A percentile compares a stretch with the other conserved stretches of the same genome.
These are phyloP conservation scores for Polychaeton citri DNA, from an alignment of 2,329 filamentous ascomycete species.

Conservation along the genomic window DNA sequence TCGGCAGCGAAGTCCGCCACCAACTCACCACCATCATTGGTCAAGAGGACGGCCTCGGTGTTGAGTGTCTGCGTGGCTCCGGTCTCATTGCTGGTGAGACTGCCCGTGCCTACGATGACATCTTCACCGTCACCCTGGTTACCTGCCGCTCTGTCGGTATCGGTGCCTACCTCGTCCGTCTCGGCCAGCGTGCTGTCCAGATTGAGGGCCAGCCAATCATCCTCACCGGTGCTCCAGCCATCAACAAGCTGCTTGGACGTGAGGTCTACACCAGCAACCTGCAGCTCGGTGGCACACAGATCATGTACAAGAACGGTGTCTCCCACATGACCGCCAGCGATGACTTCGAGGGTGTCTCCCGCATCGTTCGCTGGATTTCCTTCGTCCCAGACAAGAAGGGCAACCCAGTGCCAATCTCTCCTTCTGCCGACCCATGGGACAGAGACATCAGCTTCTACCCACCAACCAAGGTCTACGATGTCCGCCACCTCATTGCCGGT, in stretches of 20 bases:
- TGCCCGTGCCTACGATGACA: slow-evolving; percentile 92
- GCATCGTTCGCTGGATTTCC: slow-evolving; percentile 97
- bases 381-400: slow-evolving; percentile 94
- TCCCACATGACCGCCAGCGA: slow-evolving; percentile 97
- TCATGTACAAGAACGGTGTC: slow-evolving; percentile 99
- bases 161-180: slow-evolving; percentile 94
- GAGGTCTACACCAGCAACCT: slow-evolving; percentile 99
- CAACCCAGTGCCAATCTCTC: slow-evolving; percentile 81
- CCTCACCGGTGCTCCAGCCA: slow-evolving; percentile 86
- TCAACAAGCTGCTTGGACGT: slow-evolving; percentile 95
- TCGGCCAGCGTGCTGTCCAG: slow-evolving; percentile 96
- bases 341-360: slow-evolving; percentile 93
- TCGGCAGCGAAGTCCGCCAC: slow-evolving; percentile 80
- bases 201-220: slow-evolving; percentile 99
- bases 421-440: slow-evolving; percentile 78
- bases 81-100: slow-evolving; percentile 97
- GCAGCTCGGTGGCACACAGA: slow-evolving; percentile 98
- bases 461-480: slow-evolving; percentile 80
- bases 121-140: slow-evolving; percentile 95
- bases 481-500: slow-evolving; percentile 83
- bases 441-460: slow-evolving; percentile 75
- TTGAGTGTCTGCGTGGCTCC: slow-evolving; percentile 92
- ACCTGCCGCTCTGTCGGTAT: slow-evolving; percentile 99
- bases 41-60: slow-evolving; percentile 88
- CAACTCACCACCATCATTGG: slow-evolving; percentile 91